phyloP scores from a whole-genome alignment of 2,329 filamentous ascomycete species.

The Zymoseptoria passerinii region DNA sequence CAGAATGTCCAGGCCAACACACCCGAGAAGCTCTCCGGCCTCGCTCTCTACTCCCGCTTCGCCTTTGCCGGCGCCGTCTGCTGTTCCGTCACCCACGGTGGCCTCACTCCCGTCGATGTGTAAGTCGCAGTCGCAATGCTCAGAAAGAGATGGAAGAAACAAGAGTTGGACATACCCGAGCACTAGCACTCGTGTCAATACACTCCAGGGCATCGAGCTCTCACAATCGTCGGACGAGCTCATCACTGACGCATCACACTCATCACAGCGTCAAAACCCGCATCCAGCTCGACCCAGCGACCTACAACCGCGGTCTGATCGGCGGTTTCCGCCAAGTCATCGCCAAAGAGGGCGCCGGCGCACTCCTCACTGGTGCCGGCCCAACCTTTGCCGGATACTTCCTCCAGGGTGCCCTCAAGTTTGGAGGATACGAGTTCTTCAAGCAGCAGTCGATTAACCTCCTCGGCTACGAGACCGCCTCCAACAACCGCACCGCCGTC shows the following conservation, averaged over 20 bases:
- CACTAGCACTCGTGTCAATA: neutral
- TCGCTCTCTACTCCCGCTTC: conserved; percentile 86
- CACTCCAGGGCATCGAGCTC: neutral
- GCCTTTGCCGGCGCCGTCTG: conserved; percentile 95
- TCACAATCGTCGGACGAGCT: neutral
- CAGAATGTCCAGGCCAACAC: conserved; percentile 38
- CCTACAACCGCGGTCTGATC: conserved; percentile 82
- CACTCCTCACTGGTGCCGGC: conserved; percentile 76
- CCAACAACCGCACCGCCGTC: conserved; percentile 69
- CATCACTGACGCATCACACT: neutral
- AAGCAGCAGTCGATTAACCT: conserved; percentile 81
- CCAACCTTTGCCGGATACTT: conserved; percentile 87
- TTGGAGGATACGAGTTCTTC: conserved; percentile 93
- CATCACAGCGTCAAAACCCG: conserved; percentile 79
- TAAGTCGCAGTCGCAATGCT: conserved; percentile 49
- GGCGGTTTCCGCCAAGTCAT: conserved; percentile 82
- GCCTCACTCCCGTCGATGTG: conserved; percentile 97
- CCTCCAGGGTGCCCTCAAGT: conserved; percentile 89
- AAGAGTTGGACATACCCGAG: neutral
- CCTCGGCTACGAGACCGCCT: conserved; percentile 67
- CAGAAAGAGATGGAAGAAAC: neutral
- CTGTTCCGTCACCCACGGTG: conserved; percentile 96
- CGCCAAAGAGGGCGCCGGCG: conserved; percentile 73
- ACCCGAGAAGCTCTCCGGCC: conserved; percentile 50
- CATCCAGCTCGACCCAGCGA: conserved; percentile 83